phyloP scores from a whole-genome alignment of 257 asterid genomes.

The Salvia miltiorrhiza region DNA sequence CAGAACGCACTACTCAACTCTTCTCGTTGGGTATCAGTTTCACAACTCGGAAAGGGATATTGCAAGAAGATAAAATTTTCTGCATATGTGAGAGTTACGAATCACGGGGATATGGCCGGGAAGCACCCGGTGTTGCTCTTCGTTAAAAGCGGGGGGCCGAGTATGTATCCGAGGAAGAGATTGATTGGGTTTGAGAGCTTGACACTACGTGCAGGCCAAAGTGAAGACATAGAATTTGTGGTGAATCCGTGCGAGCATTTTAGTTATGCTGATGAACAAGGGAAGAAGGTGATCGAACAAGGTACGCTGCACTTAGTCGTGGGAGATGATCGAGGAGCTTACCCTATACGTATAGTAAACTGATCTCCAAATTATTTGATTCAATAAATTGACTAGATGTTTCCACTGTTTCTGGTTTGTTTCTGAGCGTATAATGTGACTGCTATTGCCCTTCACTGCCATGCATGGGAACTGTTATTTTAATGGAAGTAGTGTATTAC shows the following conservation, averaged over 20 bases:
- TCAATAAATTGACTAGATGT: not conserved
- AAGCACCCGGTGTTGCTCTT: constrained; percentile 55
- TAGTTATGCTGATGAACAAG: constrained; percentile 41
- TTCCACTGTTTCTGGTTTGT: too few species aligned
- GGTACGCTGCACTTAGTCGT: constrained; percentile 38
- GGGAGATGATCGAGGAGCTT: constrained; percentile 35
- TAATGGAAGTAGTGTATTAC: too few species aligned
- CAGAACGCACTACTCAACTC: not conserved
- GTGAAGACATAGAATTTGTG: constrained; percentile 26
- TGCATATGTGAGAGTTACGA: constrained; percentile 34
- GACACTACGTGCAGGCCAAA: constrained; percentile 35
- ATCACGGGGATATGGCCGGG: constrained; percentile 42
- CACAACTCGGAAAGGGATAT: constrained; percentile 26
- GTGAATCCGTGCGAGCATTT: constrained; percentile 51
- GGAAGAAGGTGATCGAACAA: constrained; percentile 43
- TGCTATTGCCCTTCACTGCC: too few species aligned
- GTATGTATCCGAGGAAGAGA: constrained; percentile 34
- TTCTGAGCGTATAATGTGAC: too few species aligned
- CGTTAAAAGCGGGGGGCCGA: constrained; percentile 9
- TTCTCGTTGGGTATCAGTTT: constrained; percentile 22
- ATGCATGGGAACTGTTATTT: too few species aligned
- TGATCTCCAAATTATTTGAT: constrained; percentile 20
- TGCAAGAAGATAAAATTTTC: constrained; percentile 34
- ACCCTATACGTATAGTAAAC: constrained; percentile 32
- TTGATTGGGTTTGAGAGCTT: constrained; percentile 51